Percentiles rank a stretch among this genome's conserved stretches.
Conservation (phyloP, 2,329 filamentous ascomycete species). For the Neocatenulostroma microsporum region DNA sequence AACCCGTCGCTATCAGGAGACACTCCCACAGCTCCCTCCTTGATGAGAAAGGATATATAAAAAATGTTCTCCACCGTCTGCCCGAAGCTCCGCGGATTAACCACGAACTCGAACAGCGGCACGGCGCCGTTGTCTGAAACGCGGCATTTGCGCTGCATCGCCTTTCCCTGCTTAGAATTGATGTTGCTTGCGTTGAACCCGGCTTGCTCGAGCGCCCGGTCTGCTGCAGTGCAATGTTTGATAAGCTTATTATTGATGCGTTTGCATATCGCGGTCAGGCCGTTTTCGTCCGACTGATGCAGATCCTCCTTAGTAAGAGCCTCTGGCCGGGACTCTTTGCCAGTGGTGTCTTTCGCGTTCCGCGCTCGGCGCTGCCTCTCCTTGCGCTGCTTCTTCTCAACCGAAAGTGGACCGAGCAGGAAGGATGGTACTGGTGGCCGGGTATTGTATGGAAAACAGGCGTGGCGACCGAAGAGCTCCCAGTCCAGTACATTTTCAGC, state of each 20-base stretch:
- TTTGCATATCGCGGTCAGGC: conserved; percentile 69
- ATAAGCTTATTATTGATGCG: conserved; percentile 59
- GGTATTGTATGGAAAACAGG: conserved; percentile 63
- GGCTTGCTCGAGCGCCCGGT: conserved; percentile 15
- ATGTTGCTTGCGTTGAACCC: conserved; percentile 22
- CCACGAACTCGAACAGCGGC: conserved; percentile 74
- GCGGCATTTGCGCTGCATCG: conserved; percentile 57
- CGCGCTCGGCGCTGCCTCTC: conserved; percentile 62
- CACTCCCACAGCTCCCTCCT: conserved; percentile 73
- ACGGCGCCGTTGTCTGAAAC: conserved; percentile 64
- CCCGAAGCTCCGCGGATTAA: conserved; percentile 84
- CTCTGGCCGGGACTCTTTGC: conserved; percentile 64
- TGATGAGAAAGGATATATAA: conserved; percentile 88
- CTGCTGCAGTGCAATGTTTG: conserved; percentile 30
- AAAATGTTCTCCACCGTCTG: conserved; percentile 97
- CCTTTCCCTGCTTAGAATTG: conserved; percentile 26
- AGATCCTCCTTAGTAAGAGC: conserved; percentile 69
- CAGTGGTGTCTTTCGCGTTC: conserved; percentile 59
- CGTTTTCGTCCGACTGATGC: conserved; percentile 66
- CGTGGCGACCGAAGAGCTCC: conserved; percentile 71
- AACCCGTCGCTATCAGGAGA: conserved; percentile 63
- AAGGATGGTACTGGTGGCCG: conserved; percentile 76
- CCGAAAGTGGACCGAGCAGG: conserved; percentile 76
- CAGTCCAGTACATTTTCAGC: conserved; percentile 77
- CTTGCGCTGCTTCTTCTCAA: conserved; percentile 74